Conservation (phyloP, 129 eudicot genomes). For the Centaurea solstitialis region DNA sequence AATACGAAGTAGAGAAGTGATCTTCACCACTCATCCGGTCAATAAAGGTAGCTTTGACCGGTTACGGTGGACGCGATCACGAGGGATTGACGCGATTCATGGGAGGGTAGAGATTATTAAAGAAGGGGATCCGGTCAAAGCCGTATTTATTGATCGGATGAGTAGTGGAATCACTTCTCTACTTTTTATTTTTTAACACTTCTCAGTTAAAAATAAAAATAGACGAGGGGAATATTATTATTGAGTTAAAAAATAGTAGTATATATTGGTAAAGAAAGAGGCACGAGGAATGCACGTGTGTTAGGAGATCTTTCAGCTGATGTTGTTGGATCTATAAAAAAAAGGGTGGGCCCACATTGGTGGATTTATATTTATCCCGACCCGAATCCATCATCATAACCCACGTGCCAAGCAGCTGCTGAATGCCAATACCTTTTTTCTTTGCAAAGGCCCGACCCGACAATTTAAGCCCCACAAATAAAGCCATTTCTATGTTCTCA, state of each 20-base stretch:
- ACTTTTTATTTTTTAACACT: too few species aligned
- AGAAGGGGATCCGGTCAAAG: too few species aligned
- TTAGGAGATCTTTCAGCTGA: conserved; percentile 36
- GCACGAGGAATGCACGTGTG: conserved; percentile 40
- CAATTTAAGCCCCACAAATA: conserved; percentile 39
- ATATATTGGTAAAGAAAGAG: conserved; percentile 6
- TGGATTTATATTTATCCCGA: conserved; percentile 27
- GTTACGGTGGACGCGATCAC: too few species aligned
- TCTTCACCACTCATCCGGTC: too few species aligned
- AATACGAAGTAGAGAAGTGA: too few species aligned
- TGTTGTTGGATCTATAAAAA: conserved; percentile 43
- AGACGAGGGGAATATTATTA: too few species aligned
- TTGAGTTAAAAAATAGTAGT: neutral
- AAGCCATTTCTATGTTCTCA: conserved; percentile 40
- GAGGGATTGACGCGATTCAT: too few species aligned
- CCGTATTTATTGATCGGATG: too few species aligned
- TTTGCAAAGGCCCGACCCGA: conserved; percentile 49
- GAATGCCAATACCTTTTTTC: conserved; percentile 25
- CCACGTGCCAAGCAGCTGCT: conserved; percentile 36
- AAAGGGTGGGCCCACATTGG: conserved; percentile 21
- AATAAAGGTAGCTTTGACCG: too few species aligned
- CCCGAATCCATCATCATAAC: conserved; percentile 36
- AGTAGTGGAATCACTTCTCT: too few species aligned
- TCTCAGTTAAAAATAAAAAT: too few species aligned
- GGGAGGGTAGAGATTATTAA: too few species aligned